Base-by-base conservation (phyloP, 2,329 filamentous ascomycete species). In the Aulographum hederae region DNA sequence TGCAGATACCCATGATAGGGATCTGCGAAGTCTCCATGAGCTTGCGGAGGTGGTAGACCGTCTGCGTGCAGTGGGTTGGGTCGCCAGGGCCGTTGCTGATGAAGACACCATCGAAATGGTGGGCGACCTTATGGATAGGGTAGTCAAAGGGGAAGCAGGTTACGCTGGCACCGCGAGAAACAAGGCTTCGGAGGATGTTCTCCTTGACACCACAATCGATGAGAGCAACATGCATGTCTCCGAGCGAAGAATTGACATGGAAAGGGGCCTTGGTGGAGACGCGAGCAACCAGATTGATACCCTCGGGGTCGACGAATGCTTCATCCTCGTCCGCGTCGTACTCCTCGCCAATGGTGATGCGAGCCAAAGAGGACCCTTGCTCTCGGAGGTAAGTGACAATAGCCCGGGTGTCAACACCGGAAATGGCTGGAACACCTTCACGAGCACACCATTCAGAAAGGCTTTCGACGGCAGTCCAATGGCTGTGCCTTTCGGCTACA, bases 191-290 rank as follows among this genome's bases (percentile, higher is more conserved):
- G 37, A 98, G 74, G 47, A 98, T 98, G 65, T 98, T 98, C 70
- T 98, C 89, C 71, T 98, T 98, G 44, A 95, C 89, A 64, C 89
- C 89, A 50, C 89, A 98, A 60, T 98, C 89, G 51, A 98, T 78
- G 43, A 98, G 69, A 36, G 86, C 89, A 44, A 98, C 73, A 60
- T 98, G 89, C 53, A 81, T 76, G 47, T 78, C 73, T 40, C 86
- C 82, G 42, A 77, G 70, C 19, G 74, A 70, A 32, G 85, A 84
- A 53, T 80, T 78, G 41, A 95, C 78, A 47, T 95, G 82, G 65
- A 95, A 98, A 26, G 89, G 89, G 40, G 85, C 80, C 65, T 98
- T 98, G 57, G 89, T 98, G 65, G 80, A 93, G 44, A 98, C 89
- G 47, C 80, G 80, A 57, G 81, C 81, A 46, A 95, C 89, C 40